Evolutionary conservation across 345 rosid genomes (phyloP).

Genomic region (Litchi chinensis): DNA sequence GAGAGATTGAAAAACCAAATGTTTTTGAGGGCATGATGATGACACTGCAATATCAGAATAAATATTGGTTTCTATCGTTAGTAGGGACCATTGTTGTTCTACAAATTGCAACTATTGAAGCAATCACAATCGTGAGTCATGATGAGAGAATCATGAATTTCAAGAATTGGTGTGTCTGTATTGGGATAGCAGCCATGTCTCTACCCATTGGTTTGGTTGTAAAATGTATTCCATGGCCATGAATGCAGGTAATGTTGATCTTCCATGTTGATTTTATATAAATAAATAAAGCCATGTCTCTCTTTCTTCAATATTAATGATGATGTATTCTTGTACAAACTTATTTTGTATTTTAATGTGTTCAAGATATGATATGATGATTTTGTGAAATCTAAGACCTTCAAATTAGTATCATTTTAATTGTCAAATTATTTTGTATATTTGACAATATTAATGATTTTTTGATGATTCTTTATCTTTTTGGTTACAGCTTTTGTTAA

Average conservation of each 20-base stretch:
- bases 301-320: too few relatives aligned
- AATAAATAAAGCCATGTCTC: too few relatives aligned
- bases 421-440: too few relatives aligned
- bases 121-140: not conserved
- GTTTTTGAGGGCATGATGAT: not conserved
- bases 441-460: too few relatives aligned
- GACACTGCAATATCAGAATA: not conserved
- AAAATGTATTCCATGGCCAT: not conserved
- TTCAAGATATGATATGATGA: too few relatives aligned
- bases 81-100: not conserved
- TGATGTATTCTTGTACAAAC: too few relatives aligned
- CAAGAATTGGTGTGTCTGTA: constrained; percentile 6
- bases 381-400: too few relatives aligned
- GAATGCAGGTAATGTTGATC: not conserved
- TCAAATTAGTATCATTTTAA: too few relatives aligned
- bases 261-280: too few relatives aligned
- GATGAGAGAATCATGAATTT: not conserved
- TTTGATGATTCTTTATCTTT: too few relatives aligned
- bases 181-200: constrained; percentile 1
- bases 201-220: not conserved
- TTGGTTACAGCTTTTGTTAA: too few relatives aligned
- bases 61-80: not conserved
- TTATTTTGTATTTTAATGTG: too few relatives aligned
- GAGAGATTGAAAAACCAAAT: not conserved
- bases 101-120: not conserved